These are phyloP conservation scores for Cucumis melo DNA, from an alignment of 306 rosid genomes.

Conservation along the genomic window DNA sequence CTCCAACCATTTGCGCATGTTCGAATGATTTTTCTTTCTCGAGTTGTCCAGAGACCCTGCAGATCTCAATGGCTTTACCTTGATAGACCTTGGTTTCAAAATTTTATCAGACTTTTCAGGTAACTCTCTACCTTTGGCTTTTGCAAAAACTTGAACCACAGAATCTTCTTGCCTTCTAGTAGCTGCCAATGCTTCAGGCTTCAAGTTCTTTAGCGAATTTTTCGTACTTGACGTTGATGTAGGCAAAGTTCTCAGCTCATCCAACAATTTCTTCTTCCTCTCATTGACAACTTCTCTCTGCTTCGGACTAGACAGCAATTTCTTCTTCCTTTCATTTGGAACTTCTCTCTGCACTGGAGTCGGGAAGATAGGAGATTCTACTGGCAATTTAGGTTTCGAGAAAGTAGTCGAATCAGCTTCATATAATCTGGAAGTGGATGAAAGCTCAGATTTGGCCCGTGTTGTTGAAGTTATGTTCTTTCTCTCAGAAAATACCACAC, in stretches of 20 bases:
- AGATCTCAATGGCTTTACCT: slow-evolving; percentile 22
- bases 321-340: slow-evolving; percentile 19
- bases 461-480: slow-evolving; percentile 7
- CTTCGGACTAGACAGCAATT: slow-evolving; percentile 15
- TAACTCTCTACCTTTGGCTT: slow-evolving; percentile 19
- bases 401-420: slow-evolving; percentile 1
- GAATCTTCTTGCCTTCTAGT: slow-evolving; percentile 20
- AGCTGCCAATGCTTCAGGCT: slow-evolving; percentile 24
- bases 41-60: slow-evolving; percentile 16
- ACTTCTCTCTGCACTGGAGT: slow-evolving; percentile 13
- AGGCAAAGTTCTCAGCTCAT: slow-evolving; percentile 21
- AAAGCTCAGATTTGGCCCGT: slow-evolving; percentile 11
- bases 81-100: slow-evolving; percentile 18
- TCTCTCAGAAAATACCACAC: slow-evolving; percentile 15
- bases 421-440: slow-evolving; percentile 17
- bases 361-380: slow-evolving; percentile 20
- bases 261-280: slow-evolving; percentile 24
- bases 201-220: slow-evolving; percentile 18
- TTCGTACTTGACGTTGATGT: slow-evolving; percentile 12
- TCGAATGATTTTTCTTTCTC: slow-evolving; percentile 20
- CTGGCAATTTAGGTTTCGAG: slow-evolving; percentile 2
- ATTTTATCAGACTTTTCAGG: slow-evolving; percentile 21
- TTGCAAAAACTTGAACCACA: slow-evolving; percentile 10
- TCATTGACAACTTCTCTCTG: slow-evolving; percentile 14
- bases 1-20: slow-evolving; percentile 19